A percentile compares a stretch with the other conserved stretches of the same genome.
These are phyloP conservation scores for Claviceps sp. DNA, from an alignment of 2,329 filamentous ascomycete genomes.

Conservation along the genomic window DNA sequence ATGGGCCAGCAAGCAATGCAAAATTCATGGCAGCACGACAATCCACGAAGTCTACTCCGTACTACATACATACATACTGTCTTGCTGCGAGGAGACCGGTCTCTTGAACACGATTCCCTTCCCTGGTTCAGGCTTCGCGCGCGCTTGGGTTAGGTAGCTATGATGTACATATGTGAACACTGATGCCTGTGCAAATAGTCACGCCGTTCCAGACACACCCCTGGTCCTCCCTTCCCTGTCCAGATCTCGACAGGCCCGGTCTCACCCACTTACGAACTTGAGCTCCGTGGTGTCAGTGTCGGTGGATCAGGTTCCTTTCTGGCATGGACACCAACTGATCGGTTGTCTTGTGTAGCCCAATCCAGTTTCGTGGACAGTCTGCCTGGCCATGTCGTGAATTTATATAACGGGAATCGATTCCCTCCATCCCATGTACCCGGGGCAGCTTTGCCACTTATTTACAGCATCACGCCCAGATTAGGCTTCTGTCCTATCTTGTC, in stretches of 20 bases:
- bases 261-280: neutral
- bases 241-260: neutral
- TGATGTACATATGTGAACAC: neutral
- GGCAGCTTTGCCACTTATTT: neutral
- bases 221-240: neutral
- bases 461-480: neutral
- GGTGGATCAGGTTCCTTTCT: neutral
- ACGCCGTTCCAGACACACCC: neutral
- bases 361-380: neutral
- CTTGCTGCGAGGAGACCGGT: no score
- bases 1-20: no score
- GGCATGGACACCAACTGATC: no score
- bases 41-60: no score
- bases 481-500: neutral
- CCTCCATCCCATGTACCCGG: neutral
- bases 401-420: slow-evolving; percentile 1
- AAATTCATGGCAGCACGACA: no score
- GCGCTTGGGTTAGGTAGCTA: neutral
- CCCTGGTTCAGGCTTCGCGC: neutral
- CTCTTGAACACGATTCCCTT: neutral
- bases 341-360: no score
- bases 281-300: neutral
- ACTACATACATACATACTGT: no score
- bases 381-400: neutral
- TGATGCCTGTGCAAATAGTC: neutral